Evolutionary conservation across 2,329 filamentous ascomycete genomes (phyloP).

Genomic region (Cladosporium sp.): DNA sequence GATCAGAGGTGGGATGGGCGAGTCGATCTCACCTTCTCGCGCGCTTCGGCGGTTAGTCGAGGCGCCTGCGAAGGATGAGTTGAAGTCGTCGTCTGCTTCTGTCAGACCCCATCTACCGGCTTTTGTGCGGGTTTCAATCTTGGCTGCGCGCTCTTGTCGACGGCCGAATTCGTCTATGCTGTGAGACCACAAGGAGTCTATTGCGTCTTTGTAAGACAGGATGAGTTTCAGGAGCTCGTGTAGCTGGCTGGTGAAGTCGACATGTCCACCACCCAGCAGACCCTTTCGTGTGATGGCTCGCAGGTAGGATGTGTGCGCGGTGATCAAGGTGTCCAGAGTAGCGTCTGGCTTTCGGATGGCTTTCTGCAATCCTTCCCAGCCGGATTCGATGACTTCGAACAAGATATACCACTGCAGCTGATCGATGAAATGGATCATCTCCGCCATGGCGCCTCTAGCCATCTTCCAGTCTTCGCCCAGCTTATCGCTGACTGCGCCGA

Average conservation of each 20-base stretch:
- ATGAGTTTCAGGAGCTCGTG: slow-evolving; percentile 90
- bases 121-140: slow-evolving; percentile 62
- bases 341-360: slow-evolving; percentile 72
- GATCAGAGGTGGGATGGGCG: slow-evolving; percentile 39
- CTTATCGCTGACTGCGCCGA: slow-evolving; percentile 68
- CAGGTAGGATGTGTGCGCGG: slow-evolving; percentile 84
- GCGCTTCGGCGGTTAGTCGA: slow-evolving; percentile 24
- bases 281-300: slow-evolving; percentile 95
- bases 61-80: slow-evolving; percentile 10
- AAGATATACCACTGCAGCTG: slow-evolving; percentile 98
- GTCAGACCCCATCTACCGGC: slow-evolving; percentile 60
- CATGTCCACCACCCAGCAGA: slow-evolving; percentile 65
- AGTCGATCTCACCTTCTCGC: slow-evolving; percentile 26
- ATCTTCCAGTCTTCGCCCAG: slow-evolving; percentile 70
- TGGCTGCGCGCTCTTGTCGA: slow-evolving; percentile 77
- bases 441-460: slow-evolving; percentile 80
- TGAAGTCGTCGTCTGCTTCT: slow-evolving; percentile 46
- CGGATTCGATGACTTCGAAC: slow-evolving; percentile 96
- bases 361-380: slow-evolving; percentile 84
- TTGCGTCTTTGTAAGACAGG: slow-evolving; percentile 86
- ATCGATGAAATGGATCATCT: slow-evolving; percentile 98
- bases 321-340: slow-evolving; percentile 91
- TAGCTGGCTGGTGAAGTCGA: slow-evolving; percentile 80
- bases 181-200: slow-evolving; percentile 92
- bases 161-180: slow-evolving; percentile 90